Base-by-base conservation (phyloP, 352 stramenopile genomes). In the Globisporangium megalacanthum region DNA sequence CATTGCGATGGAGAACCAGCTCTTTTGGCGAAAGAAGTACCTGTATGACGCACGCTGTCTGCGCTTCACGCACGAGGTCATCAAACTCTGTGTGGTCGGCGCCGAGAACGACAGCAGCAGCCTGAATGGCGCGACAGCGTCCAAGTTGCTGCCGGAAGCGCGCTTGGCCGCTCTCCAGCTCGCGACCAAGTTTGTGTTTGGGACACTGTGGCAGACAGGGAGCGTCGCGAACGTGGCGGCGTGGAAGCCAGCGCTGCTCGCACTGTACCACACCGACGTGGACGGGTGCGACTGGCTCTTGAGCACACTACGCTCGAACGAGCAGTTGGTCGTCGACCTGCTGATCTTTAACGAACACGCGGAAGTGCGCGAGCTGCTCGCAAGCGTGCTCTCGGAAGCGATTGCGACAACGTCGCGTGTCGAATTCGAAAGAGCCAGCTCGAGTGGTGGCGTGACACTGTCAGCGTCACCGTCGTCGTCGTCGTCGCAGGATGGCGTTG, bases 1-100 rank as follows among this genome's bases (percentile, higher is more conserved):
- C 17, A 94, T 95, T 45, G 68, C 82, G 39, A 79, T 83, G 48
- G 86, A 95, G 51, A 95, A 95, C 57, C 75, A 73, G 22, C 69
- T 91, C 41, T 95, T 92, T 51, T 95, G 86, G 86, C 68, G 84
- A 7, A 94, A 94, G 65, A 83, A 77, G 61, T 94, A 95, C 54
- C 54, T 95, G 45, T 89, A 85, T 52, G 83, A 92, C 45, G 70
- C 64, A 7, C 70, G 80, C 6, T 94, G 79, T 47, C 66, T 90
- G 14, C 72, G 77, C 22, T 95, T 95, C 62, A 95, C 85, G 41
- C 89, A 86, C 59, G 77, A 89, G 48, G 58, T 95, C 7, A 52
- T 93, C n/a, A 65, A 66, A 10, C 77, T 69, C 19, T 90, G 82
- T 42, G 70, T 91, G 11, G 66, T 79, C 11, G 67, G 69, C 2